phyloP scores from a whole-genome alignment of 805 yeast genomes.

The Hanseniaspora pseudoguilliermondii region DNA sequence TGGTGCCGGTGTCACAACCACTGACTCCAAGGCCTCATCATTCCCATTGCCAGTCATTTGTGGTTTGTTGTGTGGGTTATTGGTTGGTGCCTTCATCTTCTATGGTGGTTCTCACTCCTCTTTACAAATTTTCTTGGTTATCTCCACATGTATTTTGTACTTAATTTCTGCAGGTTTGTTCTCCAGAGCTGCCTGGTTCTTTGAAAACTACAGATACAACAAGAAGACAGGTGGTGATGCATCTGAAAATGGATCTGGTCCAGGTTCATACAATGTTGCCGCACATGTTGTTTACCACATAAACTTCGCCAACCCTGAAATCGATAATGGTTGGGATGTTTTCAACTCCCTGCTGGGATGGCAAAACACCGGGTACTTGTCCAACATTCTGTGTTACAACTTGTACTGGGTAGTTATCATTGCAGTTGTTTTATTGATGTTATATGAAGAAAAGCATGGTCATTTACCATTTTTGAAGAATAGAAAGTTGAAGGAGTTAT shows the following conservation, averaged over 20 bases:
- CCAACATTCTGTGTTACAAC: conserved; percentile 81
- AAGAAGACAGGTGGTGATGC: conserved; percentile 83
- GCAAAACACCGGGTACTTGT: conserved; percentile 93
- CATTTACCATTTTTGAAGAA: conserved; percentile 59
- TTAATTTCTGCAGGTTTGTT: conserved; percentile 85
- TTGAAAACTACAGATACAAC: conserved; percentile 57
- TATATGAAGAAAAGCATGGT: conserved; percentile 73
- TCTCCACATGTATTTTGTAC: conserved; percentile 80
- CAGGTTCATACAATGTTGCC: conserved; percentile 80
- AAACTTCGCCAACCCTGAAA: conserved; percentile 91
- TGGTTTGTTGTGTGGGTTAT: conserved; percentile 69
- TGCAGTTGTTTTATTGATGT: conserved; percentile 43
- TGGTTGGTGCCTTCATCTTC: conserved; percentile 60
- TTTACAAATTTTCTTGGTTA: conserved; percentile 74
- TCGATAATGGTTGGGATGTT: conserved; percentile 91
- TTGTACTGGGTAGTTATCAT: conserved; percentile 72
- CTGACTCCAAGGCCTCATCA: conserved; percentile 45
- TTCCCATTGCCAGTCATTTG: conserved; percentile 89
- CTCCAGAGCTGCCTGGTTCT: conserved; percentile 86
- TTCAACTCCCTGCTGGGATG: conserved; percentile 91
- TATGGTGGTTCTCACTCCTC: conserved; percentile 71
- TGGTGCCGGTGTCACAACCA: conserved; percentile 69
- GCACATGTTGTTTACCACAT: conserved; percentile 79
- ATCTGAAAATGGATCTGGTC: conserved; percentile 82
- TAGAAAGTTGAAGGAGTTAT: conserved; percentile 38